Conservation (phyloP, 495 filamentous ascomycete species). For the Platismatia glauca region DNA sequence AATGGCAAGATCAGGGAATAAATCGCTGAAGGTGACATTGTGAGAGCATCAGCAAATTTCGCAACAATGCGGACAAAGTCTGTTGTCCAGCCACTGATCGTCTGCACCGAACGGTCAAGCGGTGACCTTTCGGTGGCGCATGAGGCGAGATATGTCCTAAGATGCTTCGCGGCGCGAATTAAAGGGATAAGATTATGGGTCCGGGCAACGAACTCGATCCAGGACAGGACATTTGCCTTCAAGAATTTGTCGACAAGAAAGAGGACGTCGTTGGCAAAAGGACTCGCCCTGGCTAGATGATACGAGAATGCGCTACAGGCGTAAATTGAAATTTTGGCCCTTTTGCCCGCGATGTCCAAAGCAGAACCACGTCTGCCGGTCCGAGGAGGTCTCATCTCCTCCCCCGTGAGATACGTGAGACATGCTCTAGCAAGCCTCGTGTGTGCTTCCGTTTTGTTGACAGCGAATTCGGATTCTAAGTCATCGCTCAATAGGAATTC, state of each 20-base stretch:
- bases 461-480: conserved; percentile 26
- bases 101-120: conserved; percentile 17
- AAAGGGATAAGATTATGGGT: no score
- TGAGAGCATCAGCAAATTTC: conserved; percentile 27
- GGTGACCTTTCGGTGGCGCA: conserved; percentile 23
- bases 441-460: conserved; percentile 25
- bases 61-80: conserved; percentile 27
- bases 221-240: no score
- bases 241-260: no score
- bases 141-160: conserved; percentile 27
- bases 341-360: conserved; percentile 1
- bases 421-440: conserved; percentile 26
- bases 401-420: conserved; percentile 25
- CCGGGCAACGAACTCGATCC: no score
- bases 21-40: conserved; percentile 25
- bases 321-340: conserved; percentile 25
- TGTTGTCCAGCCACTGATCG: conserved; percentile 25
- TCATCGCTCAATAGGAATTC: conserved; percentile 25
- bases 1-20: conserved; percentile 29
- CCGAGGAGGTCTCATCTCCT: conserved; percentile 27
- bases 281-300: conserved; percentile 26
- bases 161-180: no score
- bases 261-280: no score
- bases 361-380: conserved; percentile 4
- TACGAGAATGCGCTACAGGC: conserved; percentile 28